Evolutionary conservation across 306 rosid genomes (phyloP).

Genomic region (Begonia loranthoides): DNA sequence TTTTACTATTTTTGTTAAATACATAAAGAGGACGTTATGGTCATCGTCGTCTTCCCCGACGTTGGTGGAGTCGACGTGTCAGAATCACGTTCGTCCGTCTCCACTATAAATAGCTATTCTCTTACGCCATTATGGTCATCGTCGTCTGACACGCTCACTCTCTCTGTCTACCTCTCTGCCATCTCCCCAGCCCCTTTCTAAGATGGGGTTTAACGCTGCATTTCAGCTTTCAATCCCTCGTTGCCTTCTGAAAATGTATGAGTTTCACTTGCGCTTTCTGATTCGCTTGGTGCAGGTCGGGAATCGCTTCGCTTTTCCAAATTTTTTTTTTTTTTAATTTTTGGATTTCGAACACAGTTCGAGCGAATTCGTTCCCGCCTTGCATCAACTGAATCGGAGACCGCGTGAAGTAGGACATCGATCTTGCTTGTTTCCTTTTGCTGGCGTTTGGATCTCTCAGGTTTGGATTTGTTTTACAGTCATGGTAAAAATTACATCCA

Average conservation of each 20-base stretch:
- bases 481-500: too few relatives aligned
- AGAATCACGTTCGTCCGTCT: slow-evolving; percentile 2
- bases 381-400: slow-evolving; percentile 94
- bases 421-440: slow-evolving; percentile 12
- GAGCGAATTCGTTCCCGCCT: slow-evolving; percentile 72
- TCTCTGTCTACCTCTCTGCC: not conserved
- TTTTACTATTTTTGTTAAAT: too few relatives aligned
- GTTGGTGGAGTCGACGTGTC: slow-evolving; percentile 3
- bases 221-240: too few relatives aligned
- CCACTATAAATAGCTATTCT: slow-evolving; percentile 13
- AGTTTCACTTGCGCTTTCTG: slow-evolving; percentile 64
- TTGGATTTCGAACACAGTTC: not conserved
- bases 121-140: slow-evolving; percentile 5
- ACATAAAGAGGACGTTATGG: too few relatives aligned
- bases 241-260: too few relatives aligned
- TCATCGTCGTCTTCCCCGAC: too few relatives aligned
- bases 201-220: not conserved
- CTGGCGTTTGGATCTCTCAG: slow-evolving; percentile 16
- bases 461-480: slow-evolving; percentile 8
- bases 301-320: slow-evolving; percentile 38
- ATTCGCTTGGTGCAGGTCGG: slow-evolving; percentile 99
- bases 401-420: slow-evolving; percentile 40
- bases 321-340: not conserved
- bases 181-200: not conserved
- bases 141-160: slow-evolving; percentile 1